Evolutionary conservation across 371 early-diverging fungal species (phyloP), one percentile per base, ranked within the genome.

Genomic region (Apophysomyces variabilis): DNA sequence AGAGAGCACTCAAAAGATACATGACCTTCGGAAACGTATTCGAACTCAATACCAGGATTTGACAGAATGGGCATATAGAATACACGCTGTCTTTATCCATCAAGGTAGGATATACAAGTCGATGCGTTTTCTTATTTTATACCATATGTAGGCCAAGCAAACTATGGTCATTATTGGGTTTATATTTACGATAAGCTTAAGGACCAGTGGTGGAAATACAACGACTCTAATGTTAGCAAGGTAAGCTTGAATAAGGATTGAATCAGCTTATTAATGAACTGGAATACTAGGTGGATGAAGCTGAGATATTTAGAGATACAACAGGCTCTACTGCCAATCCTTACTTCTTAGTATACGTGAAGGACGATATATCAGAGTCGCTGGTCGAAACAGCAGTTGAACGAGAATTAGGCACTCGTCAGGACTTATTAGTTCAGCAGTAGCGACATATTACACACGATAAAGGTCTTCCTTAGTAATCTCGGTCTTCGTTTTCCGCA

Each of bases 151-250:
- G 69, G 80, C 47, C 83, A 86, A 67, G 90, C 93, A 13, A 84
- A 87, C 43, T 94, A 87, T 82, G 96, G 95, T 1, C 96, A 96
- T 69, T 96, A 96, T 67, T 95, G 94, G 92, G 85, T 92, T 7
- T 94, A 92, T 64, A 86, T 96, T 21, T 79, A 84, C 5, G 93
- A 96, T 66, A 82, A 82, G 36, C 75, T 77, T 35, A 57, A 74
- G 16, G 66, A 83, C 7, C 83, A 89, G 57, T 96, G 96, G 95
- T 82, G 93, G 68, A 90, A 91, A 63, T 95, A 89, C 66, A 94
- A 95, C 69, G 96, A 96, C 65, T 87, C 90, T 4, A 11, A 70
- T 11, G 91, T 95, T 0, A 82, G 87, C 3, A 90, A 87, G 73
- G 90, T 89, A 66, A 47, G 8, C 1, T 46, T 58, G 35, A 32